Evolutionary conservation across 2,329 filamentous ascomycete species (phyloP).

Genomic region (Xylariaceae sp.): DNA sequence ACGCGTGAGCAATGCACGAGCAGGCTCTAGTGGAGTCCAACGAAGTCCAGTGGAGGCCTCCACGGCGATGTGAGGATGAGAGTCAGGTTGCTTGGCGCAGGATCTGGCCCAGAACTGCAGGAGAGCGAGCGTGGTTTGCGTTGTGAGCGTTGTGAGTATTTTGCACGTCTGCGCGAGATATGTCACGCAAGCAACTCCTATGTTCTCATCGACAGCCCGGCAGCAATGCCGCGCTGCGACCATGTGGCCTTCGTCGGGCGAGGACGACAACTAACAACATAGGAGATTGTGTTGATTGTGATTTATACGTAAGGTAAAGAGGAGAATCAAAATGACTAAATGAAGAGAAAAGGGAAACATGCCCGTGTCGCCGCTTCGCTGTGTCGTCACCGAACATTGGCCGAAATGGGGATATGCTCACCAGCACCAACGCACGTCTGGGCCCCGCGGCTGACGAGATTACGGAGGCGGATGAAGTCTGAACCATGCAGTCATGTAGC

Average conservation of each 20-base stretch:
- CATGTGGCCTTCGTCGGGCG: slow-evolving; percentile 5
- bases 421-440: neutral
- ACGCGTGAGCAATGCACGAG: slow-evolving; percentile 5
- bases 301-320: no score
- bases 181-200: neutral
- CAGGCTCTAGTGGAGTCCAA: slow-evolving; percentile 12
- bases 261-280: no score
- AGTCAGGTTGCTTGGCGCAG: slow-evolving; percentile 11
- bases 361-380: neutral
- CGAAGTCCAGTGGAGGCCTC: slow-evolving; percentile 16
- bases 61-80: slow-evolving; percentile 5
- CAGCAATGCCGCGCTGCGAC: slow-evolving; percentile 1
- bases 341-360: neutral
- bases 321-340: neutral
- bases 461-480: neutral
- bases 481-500: neutral
- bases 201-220: neutral
- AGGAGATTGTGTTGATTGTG: no score
- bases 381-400: neutral
- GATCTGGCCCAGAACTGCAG: slow-evolving; percentile 10
- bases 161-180: slow-evolving; percentile 2
- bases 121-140: slow-evolving; percentile 5
- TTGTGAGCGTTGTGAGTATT: no score
- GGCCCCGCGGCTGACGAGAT: neutral
- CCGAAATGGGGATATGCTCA: slow-evolving; percentile 10